Base-by-base conservation (phyloP, 2,329 filamentous ascomycete species). In the Xylariaceae sp. region DNA sequence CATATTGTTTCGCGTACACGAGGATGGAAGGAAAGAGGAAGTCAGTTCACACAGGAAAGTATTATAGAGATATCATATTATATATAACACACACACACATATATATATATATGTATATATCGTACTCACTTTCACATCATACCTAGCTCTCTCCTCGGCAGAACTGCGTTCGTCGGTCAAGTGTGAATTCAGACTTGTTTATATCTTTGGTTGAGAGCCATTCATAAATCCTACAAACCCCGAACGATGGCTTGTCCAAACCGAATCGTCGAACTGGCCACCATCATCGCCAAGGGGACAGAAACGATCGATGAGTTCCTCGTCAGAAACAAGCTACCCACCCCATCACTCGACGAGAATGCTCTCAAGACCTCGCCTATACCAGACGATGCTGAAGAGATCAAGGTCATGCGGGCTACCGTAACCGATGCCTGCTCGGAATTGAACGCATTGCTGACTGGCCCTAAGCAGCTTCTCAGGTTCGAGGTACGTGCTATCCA, bases 381-480 rank as follows among this genome's bases (percentile, higher is more conserved):
- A 35, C 59, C 59, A 9, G 53, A 57, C 6, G 51, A 49, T 5
- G 56, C 55, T 6, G 50, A 34, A 3, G 52, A 60, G 4, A n/a
- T 61, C 30, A 45, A 62, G 29, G 55, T 47, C 4, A 47, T 58
- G 8, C 34, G 59, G 11, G 7, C 19, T 9, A 47, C 56, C 12
- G 53, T 63, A 1, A 62, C 63, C 4, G 55, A 55, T 26, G 59
- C 59, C 6, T 60, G 56, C 4, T 55, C 59, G 3, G 60, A 64
- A 34, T 34, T 64, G 3, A 58, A 63, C 29, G 58, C 55, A 1
- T 31, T 64, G 27, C 51, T 64, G 27, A 63, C 56, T 5, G 62
- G 61, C 5, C 61, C 59, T 0, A 59, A 60, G 27, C 47, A 56
- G 4, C 44, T 60, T 2, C 31, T 63, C 3, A 50, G 12, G 35